phyloP scores from a whole-genome alignment of 176 grass and related monocot genomes.

The Triticum timopheevii region DNA sequence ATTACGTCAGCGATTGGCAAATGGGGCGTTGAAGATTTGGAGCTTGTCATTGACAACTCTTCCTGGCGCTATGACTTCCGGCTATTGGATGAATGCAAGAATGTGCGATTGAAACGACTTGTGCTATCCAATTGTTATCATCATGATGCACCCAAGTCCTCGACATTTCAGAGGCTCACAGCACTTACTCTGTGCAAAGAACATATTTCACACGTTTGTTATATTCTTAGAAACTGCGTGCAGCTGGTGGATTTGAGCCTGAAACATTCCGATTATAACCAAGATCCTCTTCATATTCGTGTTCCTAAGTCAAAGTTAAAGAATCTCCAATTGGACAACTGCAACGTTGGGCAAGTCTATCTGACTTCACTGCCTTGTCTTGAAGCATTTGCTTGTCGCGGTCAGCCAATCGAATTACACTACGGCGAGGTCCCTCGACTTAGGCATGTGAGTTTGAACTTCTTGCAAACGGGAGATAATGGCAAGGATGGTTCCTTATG shows the following conservation, averaged over 20 bases:
- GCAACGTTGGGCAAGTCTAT: slow-evolving; percentile 20
- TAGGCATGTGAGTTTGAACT: slow-evolving; percentile 28
- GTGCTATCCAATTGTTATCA: background rate
- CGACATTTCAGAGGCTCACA: slow-evolving; percentile 7
- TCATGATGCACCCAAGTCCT: background rate
- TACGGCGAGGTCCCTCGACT: slow-evolving; percentile 14
- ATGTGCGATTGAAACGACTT: background rate
- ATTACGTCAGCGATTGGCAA: slow-evolving; percentile 17
- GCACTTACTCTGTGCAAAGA: background rate
- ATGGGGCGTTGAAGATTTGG: slow-evolving; percentile 25
- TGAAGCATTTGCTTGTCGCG: slow-evolving; percentile 11
- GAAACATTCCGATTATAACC: background rate
- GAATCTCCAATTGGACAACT: slow-evolving; percentile 18
- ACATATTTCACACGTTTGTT: background rate
- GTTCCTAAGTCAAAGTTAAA: background rate
- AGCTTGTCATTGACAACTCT: background rate
- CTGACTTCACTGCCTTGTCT: slow-evolving; percentile 12
- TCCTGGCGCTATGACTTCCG: background rate
- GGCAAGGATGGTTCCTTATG: background rate
- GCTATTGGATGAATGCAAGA: background rate
- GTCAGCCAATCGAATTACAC: slow-evolving; percentile 13
- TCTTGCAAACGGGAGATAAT: background rate
- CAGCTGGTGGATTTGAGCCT: slow-evolving; percentile 1
- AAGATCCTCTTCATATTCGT: background rate
- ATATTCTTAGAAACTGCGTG: background rate